phyloP scores from a whole-genome alignment of 257 asterid genomes.

The Solanum virginianum region DNA sequence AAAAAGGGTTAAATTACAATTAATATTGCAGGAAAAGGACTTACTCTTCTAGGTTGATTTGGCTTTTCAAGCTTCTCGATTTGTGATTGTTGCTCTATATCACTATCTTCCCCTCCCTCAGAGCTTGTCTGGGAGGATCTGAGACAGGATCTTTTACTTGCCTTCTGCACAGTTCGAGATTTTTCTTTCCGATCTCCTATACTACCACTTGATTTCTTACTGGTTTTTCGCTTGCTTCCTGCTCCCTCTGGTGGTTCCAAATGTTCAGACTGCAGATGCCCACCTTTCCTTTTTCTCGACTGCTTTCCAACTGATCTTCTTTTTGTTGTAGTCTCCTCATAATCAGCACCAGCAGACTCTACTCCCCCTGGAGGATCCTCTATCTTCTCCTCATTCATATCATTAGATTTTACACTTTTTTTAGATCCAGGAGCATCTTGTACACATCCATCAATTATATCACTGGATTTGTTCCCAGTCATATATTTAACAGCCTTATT shows the following conservation, averaged over 20 bases:
- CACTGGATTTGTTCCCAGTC: conserved; percentile 39
- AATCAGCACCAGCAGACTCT: conserved; percentile 14
- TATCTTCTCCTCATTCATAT: conserved; percentile 13
- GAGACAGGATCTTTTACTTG: conserved; percentile 14
- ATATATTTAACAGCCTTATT: conserved; percentile 80
- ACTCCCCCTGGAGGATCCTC: conserved; percentile 10
- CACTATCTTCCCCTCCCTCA: conserved; percentile 16
- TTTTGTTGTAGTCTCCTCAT: background rate
- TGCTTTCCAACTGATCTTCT: conserved; percentile 17
- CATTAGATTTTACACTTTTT: conserved; percentile 31
- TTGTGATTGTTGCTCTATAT: conserved; percentile 24
- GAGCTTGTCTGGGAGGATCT: conserved; percentile 18
- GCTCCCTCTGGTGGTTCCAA: conserved; percentile 7
- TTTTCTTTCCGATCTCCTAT: conserved; percentile 25
- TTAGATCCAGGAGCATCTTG: conserved; percentile 28
- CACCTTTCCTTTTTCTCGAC: conserved; percentile 25
- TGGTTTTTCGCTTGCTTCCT: conserved; percentile 4
- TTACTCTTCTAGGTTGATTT: conserved; percentile 56
- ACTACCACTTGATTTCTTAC: conserved; percentile 11
- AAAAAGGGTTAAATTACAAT: background rate
- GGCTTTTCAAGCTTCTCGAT: conserved; percentile 21
- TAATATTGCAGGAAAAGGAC: background rate
- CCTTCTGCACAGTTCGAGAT: conserved; percentile 18
- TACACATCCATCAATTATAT: conserved; percentile 27
- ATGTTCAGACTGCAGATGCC: conserved; percentile 5